Base-by-base conservation (phyloP, 164 flowering plant genomes). In the Kalanchoe fedtschenkoi region DNA sequence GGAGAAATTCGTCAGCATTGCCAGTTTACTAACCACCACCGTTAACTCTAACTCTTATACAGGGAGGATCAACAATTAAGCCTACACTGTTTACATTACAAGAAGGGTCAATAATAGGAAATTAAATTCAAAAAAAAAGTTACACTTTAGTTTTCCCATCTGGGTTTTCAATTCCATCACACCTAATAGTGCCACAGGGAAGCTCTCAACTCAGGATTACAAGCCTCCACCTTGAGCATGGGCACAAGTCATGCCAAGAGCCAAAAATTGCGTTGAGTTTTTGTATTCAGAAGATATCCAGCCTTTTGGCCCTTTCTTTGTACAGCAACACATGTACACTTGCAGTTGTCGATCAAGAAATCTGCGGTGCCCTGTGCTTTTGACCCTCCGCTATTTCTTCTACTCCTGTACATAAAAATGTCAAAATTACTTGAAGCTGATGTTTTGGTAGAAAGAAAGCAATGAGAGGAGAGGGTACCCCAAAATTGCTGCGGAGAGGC, bases 221-320 rank as follows among this genome's bases (percentile, higher is more conserved):
- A 47, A 30, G 41, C 38, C 55, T 47, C 55, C 30, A 51, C 15
- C 15, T 51, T 9, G 55, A 51, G 55, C 30, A 47, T 47, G 55
- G 24, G 32, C 32, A 51, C 4, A 13, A 3, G 17, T 65, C 72
- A 83, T 4, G 89, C 91, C 68, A 88, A 67, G 42, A 85, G 86
- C 89, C 91, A 85, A 69, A 85, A 88, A 47, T 85, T 85, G 34
- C 59, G 81, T 47, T 77, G 85, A 19, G 80, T 81, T 72, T 78
- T 88, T 38, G 85, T 68, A 61, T 77, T 88, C 66, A 88, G 86
- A 63, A 88, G 73, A 75, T 79, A 83, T 42, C 95, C 91, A 46
- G 75, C 86, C 43, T 75, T 82, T 62, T 82, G 85, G 15, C 84
- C 89, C 71, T 80, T 88, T 67, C 75, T 81, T 60, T 80, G 91